Evolutionary conservation across 352 stramenopile species (phyloP).

Genomic region (Phytophthora quininea): DNA sequence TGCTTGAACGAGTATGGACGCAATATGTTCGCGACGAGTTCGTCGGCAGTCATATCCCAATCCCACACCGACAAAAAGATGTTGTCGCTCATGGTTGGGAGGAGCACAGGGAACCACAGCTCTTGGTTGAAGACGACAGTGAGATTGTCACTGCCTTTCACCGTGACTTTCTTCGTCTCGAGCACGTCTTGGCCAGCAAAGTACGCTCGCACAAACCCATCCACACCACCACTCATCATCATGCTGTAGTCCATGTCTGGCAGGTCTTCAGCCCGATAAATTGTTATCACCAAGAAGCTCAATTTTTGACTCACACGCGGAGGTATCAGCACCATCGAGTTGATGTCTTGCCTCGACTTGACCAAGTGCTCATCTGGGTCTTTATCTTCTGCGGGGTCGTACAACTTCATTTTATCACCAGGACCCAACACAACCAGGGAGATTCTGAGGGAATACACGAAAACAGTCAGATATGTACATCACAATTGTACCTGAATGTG

Average conservation of each 20-base stretch:
- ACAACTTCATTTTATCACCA: slow-evolving; percentile 78
- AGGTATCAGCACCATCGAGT: slow-evolving; percentile 83
- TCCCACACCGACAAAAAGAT: slow-evolving; percentile 89
- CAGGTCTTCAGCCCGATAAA: slow-evolving; percentile 80
- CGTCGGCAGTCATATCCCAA: slow-evolving; percentile 71
- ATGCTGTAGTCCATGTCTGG: slow-evolving; percentile 87
- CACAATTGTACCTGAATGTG: background rate
- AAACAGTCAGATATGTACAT: background rate
- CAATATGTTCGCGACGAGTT: slow-evolving; percentile 71
- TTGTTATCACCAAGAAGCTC: slow-evolving; percentile 79
- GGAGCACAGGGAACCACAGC: slow-evolving; percentile 86
- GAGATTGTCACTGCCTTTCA: slow-evolving; percentile 61
- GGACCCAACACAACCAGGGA: slow-evolving; percentile 88
- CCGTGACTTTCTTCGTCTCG: slow-evolving; percentile 72
- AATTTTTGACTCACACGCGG: slow-evolving; percentile 73
- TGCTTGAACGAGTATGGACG: slow-evolving; percentile 77
- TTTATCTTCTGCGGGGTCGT: slow-evolving; percentile 51
- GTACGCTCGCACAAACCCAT: slow-evolving; percentile 80
- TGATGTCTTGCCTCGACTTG: slow-evolving; percentile 67
- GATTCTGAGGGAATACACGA: slow-evolving; percentile 45
- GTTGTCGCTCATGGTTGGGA: slow-evolving; percentile 84
- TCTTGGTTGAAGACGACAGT: slow-evolving; percentile 73
- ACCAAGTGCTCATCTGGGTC: slow-evolving; percentile 46
- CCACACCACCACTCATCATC: slow-evolving; percentile 69
- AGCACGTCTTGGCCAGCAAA: slow-evolving; percentile 76